These are phyloP conservation scores for Medicago arabica DNA, from an alignment of 306 rosid species.

Conservation along the genomic window DNA sequence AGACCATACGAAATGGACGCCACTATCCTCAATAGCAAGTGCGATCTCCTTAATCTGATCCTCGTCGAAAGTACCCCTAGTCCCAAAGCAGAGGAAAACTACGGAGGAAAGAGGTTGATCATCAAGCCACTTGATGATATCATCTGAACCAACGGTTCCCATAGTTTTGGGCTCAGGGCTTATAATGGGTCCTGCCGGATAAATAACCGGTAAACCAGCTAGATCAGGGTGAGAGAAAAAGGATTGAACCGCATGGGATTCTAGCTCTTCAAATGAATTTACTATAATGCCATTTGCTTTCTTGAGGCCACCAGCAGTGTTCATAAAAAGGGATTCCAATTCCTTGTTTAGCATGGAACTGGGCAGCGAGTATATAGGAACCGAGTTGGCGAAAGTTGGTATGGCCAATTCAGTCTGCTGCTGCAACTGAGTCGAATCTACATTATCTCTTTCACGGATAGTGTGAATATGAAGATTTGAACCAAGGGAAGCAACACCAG, in stretches of 20 bases:
- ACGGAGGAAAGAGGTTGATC: conserved; percentile 1
- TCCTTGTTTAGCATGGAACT: not conserved
- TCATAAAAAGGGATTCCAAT: not conserved
- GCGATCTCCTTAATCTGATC: not conserved
- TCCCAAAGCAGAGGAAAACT: not conserved
- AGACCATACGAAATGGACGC: not conserved
- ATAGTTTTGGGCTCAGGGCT: conserved; percentile 1
- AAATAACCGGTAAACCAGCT: conserved; percentile 31
- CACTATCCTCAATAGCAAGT: not conserved
- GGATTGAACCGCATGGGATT: conserved; percentile 45
- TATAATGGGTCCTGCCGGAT: conserved; percentile 61
- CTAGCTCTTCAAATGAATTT: conserved; percentile 58
- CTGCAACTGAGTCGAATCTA: conserved; percentile 13
- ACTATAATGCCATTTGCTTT: conserved; percentile 52
- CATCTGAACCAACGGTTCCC: not conserved
- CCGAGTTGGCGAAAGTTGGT: conserved; percentile 42
- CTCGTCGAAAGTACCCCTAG: not conserved
- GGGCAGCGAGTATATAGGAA: conserved; percentile 49
- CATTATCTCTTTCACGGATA: conserved; percentile 40
- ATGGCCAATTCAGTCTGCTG: conserved; percentile 15
- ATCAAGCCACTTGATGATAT: conserved; percentile 28
- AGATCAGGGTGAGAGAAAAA: not conserved
- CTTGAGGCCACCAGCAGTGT: not conserved
- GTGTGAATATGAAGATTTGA: conserved; percentile 44
- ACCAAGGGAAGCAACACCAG: conserved; percentile 44